A percentile compares a stretch with the other conserved stretches of the same genome.
Conservation (phyloP, 75 land plant genomes). For the Sequoiadendron giganteum region DNA sequence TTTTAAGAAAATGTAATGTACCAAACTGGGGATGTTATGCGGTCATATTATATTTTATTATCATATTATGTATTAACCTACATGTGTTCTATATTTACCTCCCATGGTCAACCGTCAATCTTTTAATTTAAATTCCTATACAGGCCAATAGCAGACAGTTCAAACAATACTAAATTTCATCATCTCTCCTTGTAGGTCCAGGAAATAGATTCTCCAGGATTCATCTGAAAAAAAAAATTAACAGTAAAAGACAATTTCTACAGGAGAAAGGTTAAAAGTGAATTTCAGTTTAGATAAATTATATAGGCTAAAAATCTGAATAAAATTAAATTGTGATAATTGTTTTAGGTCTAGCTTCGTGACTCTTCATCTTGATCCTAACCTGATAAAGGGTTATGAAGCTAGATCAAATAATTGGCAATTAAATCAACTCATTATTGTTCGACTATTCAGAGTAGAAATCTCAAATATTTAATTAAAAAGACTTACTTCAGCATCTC, state of each 20-base stretch:
- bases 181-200: not conserved
- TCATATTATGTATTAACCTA: no score
- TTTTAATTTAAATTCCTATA: no score
- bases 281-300: no score
- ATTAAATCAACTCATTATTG: not conserved
- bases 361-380: not conserved
- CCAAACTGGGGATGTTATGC: not conserved
- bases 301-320: no score
- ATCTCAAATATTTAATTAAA: not conserved
- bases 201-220: not conserved
- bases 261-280: not conserved
- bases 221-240: not conserved
- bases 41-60: no score
- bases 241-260: not conserved
- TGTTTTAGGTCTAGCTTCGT: not conserved
- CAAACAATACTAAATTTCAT: no score
- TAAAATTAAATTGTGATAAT: no score
- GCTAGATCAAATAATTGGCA: not conserved
- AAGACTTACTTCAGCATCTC: constrained; percentile 87
- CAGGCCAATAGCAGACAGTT: no score
- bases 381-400: not conserved
- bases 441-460: not conserved
- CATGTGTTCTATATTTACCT: not conserved
- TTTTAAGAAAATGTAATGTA: not conserved
- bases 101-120: not conserved